Base-by-base conservation (phyloP, 192 early-diverging fungal genomes). In the Jimgerdemannia lactiflua region DNA sequence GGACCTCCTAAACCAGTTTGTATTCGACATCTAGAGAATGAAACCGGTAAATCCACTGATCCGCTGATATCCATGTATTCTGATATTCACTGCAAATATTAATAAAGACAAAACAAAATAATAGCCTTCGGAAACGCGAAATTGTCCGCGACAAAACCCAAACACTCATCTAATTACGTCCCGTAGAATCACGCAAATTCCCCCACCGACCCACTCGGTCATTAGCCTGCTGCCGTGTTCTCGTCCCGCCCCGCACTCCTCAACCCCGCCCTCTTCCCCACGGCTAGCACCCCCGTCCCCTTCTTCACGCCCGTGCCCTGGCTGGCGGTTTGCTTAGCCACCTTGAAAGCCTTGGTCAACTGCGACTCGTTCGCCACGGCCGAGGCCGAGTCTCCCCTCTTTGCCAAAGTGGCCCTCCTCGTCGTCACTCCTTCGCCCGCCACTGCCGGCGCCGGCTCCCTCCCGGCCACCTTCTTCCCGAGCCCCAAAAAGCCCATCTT, bases 41-140 rank as follows among this genome's bases (percentile, higher is more conserved):
- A 29, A 29, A 29, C 29, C 29, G 29, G 29, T 29, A 29, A 29
- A 29, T 29, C 29, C 29, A 29, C 29, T 29, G 29, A 29, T 29
- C 29, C 29, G 1, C 29, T 29, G 29, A 29, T 29, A 29, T 29
- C 29, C 29, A 29, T 29, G 29, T 29, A 29, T 29, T 29, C 29
- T 29, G 29, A 29, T 29, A 29, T 29, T 29, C 29, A 29, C 29
- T 29, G 29, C 65, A 65, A 65, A 19, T 19, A n/a, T 65, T 65
- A 65, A 19, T 65, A 65, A 65, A n/a, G n/a, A n/a, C 65, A 65
- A 65, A 65, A 65, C 65, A 65, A 65, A 65, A 65, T 29, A 29
- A 29, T 29, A 29, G 29, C 29, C 29, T 29, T 29, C 29, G 29
- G 29, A 29, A 29, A 29, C 29, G 29, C 29, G 29, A 29, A 59